A percentile compares a stretch with the other conserved stretches of the same genome.
phyloP scores from a whole-genome alignment of 2,329 filamentous ascomycete genomes.

The Fonsecaea pedrosoi region DNA sequence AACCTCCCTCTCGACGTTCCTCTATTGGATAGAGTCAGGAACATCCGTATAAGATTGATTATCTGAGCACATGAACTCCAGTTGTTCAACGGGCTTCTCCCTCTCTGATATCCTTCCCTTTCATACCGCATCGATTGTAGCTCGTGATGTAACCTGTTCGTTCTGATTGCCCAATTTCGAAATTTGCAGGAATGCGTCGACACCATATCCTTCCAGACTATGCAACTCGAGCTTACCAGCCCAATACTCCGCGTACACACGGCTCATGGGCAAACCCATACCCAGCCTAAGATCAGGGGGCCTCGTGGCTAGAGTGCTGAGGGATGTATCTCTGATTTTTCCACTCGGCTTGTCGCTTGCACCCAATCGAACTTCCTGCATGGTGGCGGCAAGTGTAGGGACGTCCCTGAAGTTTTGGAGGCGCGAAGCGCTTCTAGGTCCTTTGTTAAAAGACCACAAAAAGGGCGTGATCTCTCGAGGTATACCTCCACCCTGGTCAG shows the following conservation, averaged over 20 bases:
- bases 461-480: constrained; percentile 83
- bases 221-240: constrained; percentile 89
- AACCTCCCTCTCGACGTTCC: background rate
- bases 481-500: constrained; percentile 92
- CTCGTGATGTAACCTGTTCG: constrained; percentile 82
- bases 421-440: constrained; percentile 75
- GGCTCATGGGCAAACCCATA: constrained; percentile 90
- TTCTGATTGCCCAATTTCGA: constrained; percentile 98
- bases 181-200: constrained; percentile 94
- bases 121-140: constrained; percentile 77
- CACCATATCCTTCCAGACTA: constrained; percentile 92
- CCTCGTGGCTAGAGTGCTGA: constrained; percentile 79
- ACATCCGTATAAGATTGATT: background rate
- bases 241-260: constrained; percentile 98
- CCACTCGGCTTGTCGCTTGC: constrained; percentile 29
- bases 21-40: background rate
- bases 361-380: constrained; percentile 70
- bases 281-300: constrained; percentile 87
- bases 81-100: background rate
- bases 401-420: constrained; percentile 87
- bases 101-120: background rate
- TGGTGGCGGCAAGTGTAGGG: constrained; percentile 88
- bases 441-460: constrained; percentile 97
- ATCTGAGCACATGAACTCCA: background rate
- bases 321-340: constrained; percentile 65